phyloP scores from a whole-genome alignment of 2,329 filamentous ascomycete genomes.

The Calonectria leucothoes region DNA sequence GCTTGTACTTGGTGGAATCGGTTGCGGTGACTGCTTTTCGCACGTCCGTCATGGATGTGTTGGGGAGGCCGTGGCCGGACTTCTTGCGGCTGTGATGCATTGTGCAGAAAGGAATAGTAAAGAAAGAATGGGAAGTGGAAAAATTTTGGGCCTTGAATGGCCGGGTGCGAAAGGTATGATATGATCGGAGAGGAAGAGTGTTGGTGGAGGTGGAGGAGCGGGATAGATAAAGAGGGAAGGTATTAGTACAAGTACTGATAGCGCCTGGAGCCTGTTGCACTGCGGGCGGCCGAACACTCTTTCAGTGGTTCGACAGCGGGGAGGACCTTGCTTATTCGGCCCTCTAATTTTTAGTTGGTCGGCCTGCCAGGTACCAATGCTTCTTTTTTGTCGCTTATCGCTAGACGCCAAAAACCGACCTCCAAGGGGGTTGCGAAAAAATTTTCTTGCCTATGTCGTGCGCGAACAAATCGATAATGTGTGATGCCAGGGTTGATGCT shows the following conservation, averaged over 20 bases:
- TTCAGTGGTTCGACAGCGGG: conserved; percentile 43
- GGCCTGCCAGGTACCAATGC: conserved; percentile 37
- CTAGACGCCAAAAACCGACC: conserved; percentile 19
- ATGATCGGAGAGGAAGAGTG: conserved; percentile 28
- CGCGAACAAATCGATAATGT: conserved; percentile 41
- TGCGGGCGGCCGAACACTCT: conserved; percentile 28
- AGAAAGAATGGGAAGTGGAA: conserved; percentile 13
- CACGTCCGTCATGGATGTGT: conserved; percentile 66
- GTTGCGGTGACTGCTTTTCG: conserved; percentile 61
- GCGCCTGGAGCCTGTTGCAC: conserved; percentile 26
- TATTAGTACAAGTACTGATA: conserved; percentile 21
- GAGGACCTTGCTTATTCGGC: conserved; percentile 34
- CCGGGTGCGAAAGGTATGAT: conserved; percentile 38
- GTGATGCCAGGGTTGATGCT: conserved; percentile 40
- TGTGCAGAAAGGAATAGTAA: conserved; percentile 18
- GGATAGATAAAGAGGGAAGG: conserved; percentile 32
- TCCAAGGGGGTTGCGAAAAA: conserved; percentile 20
- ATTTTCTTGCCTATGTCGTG: conserved; percentile 38
- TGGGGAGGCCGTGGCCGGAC: conserved; percentile 65
- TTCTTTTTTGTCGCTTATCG: conserved; percentile 29
- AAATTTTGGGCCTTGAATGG: conserved; percentile 26
- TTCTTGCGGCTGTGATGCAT: conserved; percentile 70
- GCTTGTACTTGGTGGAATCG: conserved; percentile 60
- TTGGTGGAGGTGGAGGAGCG: conserved; percentile 14
- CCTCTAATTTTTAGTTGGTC: conserved; percentile 16